Conservation (phyloP, 1,284 basidiomycete genomes). For the Ustilago sp. region DNA sequence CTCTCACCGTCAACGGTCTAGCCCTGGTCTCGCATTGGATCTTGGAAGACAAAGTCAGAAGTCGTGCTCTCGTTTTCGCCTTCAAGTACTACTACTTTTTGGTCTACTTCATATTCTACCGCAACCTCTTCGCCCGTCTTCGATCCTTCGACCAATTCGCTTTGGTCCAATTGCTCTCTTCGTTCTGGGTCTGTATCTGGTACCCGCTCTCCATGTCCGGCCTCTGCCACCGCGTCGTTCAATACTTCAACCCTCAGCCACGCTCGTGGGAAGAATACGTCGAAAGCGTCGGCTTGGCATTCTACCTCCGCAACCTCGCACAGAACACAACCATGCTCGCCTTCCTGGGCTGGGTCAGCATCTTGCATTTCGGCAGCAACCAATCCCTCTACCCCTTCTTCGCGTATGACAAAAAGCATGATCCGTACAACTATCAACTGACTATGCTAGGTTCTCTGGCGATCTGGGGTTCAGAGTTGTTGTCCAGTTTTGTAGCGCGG, state of each 20-base stretch:
- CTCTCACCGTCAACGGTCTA: conserved; percentile 72
- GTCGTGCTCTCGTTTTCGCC: conserved; percentile 73
- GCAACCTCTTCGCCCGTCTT: conserved; percentile 70
- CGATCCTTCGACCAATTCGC: conserved; percentile 71
- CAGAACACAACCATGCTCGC: conserved; percentile 73
- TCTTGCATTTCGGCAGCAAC: conserved; percentile 74
- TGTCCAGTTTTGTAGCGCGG: conserved; percentile 72
- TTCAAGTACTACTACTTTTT: conserved; percentile 72
- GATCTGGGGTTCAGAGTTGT: conserved; percentile 73
- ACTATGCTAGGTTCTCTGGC: conserved; percentile 73
- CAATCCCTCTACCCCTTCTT: conserved; percentile 74
- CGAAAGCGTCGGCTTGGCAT: conserved; percentile 71
- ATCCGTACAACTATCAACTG: conserved; percentile 74
- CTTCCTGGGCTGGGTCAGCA: conserved; percentile 72
- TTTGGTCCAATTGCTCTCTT: conserved; percentile 73
- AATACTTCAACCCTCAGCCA: conserved; percentile 71
- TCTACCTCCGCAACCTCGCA: conserved; percentile 74
- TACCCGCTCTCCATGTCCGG: conserved; percentile 74
- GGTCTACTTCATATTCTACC: conserved; percentile 71
- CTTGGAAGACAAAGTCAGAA: conserved; percentile 73
- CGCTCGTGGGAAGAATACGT: conserved; percentile 73
- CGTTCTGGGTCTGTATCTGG: conserved; percentile 72
- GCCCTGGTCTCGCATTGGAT: conserved; percentile 72
- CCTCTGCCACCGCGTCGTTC: conserved; percentile 70
- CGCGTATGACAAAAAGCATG: conserved; percentile 72